Evolutionary conservation across 768 basidiomycete genomes (phyloP).

Genomic region (Psilocybe azurescens): DNA sequence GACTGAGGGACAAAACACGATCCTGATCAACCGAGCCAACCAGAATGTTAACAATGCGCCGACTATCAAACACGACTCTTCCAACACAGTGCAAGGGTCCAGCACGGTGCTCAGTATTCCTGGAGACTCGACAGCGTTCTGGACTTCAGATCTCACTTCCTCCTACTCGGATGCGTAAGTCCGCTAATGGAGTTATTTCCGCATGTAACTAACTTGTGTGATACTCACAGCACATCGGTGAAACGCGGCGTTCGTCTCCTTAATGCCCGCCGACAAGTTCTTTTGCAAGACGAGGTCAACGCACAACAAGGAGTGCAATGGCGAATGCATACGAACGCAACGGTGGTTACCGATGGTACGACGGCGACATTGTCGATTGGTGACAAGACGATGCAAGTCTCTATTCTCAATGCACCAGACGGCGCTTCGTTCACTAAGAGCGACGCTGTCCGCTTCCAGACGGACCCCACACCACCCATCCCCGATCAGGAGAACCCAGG

Average conservation of each 20-base stretch:
- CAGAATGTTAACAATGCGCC: conserved; percentile 80
- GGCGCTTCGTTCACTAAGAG: conserved; percentile 69
- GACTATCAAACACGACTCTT: conserved; percentile 52
- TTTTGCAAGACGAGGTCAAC: conserved; percentile 91
- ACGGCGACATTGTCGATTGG: conserved; percentile 80
- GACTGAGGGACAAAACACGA: conserved; percentile 97
- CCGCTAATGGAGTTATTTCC: conserved; percentile 1
- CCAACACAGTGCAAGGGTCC: conserved; percentile 76
- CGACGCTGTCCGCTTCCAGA: conserved; percentile 56
- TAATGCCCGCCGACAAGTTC: conserved; percentile 85
- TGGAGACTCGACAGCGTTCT: conserved; percentile 78
- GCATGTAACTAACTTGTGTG: conserved; percentile 19
- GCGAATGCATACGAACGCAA: conserved; percentile 98
- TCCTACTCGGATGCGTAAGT: conserved; percentile 81
- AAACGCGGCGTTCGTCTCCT: conserved; percentile 85
- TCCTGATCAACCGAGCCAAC: conserved; percentile 76
- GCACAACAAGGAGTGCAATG: conserved; percentile 69
- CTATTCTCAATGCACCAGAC: conserved; percentile 68
- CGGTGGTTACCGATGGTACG: conserved; percentile 57
- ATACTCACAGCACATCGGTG: conserved; percentile 58
- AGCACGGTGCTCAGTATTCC: conserved; percentile 78
- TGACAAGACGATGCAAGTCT: conserved; percentile 67
- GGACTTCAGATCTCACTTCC: conserved; percentile 74
- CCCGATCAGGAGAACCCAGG: conserved; percentile 78
- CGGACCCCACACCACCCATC: conserved; percentile 65